Base-by-base conservation (phyloP, 1,284 basidiomycete species). In the Mycena citricolor region DNA sequence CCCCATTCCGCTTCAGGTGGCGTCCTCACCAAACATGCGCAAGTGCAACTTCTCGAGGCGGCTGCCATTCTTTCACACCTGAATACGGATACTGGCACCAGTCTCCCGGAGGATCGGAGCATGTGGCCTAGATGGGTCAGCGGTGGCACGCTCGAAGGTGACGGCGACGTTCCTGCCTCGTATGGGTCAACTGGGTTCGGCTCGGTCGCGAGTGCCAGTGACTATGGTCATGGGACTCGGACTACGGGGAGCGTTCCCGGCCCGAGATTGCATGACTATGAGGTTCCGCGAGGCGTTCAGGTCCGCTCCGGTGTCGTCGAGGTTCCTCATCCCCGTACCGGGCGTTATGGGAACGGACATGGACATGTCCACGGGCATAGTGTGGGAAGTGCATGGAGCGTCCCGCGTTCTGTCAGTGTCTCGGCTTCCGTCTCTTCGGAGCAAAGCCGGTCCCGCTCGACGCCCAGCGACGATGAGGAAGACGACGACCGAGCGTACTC, bases 31-130 rank as follows among this genome's bases (percentile, higher is more conserved):
- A 99, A 98, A 71, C 95, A 99, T 63, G 94, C 98, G 62, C 95
- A 98, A 61, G 95, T 99, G 1, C 95, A 98, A 62, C 73, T 98
- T 44, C 84, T 99, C 39, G 95, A 98, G 83, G 95, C 94, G 5
- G 95, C 95, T 1, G 92, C 95, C 6, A 98, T 99, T 52, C 79
- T 99, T 31, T 88, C 87, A 1, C 90, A 92, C 61, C 72, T 94
- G 42, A 81, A 83, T 12, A 79, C 83, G 1, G 73, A 77, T 22
- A 77, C 77, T 10, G 84, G 85, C 8, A 79, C 83, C 4, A 91
- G 90, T 3, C 74, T 98, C 6, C 95, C 95, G 0, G 92, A 92
- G 49, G 94, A 98, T 64, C 90, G 94, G 53, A 86, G 87, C 3
- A 73, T 88, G 38, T 91, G 90, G 89, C 87, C 86, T 2, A 81